A percentile compares a stretch with the other conserved stretches of the same genome.
Evolutionary conservation across 2,329 filamentous ascomycete genomes (phyloP).

Genomic region (Pestalotiopsis sp.): DNA sequence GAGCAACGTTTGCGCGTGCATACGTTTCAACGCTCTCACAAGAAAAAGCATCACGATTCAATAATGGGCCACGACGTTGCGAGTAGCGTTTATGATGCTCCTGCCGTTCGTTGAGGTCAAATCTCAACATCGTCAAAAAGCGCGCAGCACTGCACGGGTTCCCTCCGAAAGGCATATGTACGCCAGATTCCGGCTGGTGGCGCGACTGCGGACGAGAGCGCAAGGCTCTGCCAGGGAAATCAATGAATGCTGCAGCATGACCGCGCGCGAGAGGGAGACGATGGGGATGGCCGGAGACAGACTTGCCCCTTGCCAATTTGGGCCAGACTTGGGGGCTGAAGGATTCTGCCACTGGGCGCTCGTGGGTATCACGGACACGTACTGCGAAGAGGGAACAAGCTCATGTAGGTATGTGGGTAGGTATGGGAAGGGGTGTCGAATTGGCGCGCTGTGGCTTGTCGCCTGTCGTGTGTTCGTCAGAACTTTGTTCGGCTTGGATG

Average conservation of each 20-base stretch:
- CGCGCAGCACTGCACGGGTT: background rate
- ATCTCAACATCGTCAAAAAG: background rate
- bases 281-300: background rate
- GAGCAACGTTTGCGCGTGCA: background rate
- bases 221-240: background rate
- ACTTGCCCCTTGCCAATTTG: background rate
- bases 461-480: background rate
- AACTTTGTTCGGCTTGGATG: background rate
- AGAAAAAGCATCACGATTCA: background rate
- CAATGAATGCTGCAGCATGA: background rate
- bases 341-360: background rate
- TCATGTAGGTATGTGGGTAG: background rate
- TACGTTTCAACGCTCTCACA: background rate
- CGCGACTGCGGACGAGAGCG: background rate
- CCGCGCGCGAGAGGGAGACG: background rate
- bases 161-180: background rate
- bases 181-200: background rate
- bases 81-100: background rate
- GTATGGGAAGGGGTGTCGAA: background rate
- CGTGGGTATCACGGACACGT: background rate
- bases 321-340: background rate
- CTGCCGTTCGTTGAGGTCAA: background rate
- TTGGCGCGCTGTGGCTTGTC: background rate
- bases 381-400: background rate
- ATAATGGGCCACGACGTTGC: background rate